Conservation (phyloP, 176 grass and related monocot species). For the Avena sativa region DNA sequence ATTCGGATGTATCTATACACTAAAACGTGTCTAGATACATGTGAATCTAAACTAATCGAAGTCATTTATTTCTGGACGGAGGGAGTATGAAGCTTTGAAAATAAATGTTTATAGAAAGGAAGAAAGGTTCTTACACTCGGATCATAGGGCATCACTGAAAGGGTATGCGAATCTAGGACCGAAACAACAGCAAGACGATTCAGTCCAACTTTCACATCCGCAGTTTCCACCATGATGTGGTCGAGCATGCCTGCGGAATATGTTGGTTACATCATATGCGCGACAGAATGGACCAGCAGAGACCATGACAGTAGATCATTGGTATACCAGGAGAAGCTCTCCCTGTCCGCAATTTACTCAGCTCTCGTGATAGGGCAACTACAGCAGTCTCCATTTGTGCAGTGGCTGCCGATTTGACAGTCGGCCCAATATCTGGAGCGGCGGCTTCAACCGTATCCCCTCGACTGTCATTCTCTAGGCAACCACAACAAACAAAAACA, state of each 20-base stretch:
- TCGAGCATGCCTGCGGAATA: slow-evolving; percentile 82
- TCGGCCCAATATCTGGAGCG: slow-evolving; percentile 67
- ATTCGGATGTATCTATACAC: too few relatives aligned
- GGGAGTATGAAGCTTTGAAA: background rate
- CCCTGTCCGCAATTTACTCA: slow-evolving; percentile 90
- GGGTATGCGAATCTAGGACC: slow-evolving; percentile 78
- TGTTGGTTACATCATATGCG: slow-evolving; percentile 8
- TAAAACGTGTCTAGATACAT: too few relatives aligned
- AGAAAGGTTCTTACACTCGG: slow-evolving; percentile 65
- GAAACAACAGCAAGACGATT: slow-evolving; percentile 93
- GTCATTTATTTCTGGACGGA: too few relatives aligned
- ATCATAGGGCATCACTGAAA: slow-evolving; percentile 96
- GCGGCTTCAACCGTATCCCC: slow-evolving; percentile 73
- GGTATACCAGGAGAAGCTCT: slow-evolving; percentile 74
- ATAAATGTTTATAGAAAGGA: slow-evolving; percentile 5
- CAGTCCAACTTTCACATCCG: slow-evolving; percentile 66
- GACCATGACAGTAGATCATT: slow-evolving; percentile 23
- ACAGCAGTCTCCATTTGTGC: slow-evolving; percentile 85
- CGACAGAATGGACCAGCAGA: slow-evolving; percentile 1
- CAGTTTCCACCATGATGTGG: slow-evolving; percentile 85
- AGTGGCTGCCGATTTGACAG: slow-evolving; percentile 66
- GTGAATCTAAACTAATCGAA: too few relatives aligned
- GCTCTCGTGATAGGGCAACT: slow-evolving; percentile 72
- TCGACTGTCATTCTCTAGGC: slow-evolving; percentile 68
- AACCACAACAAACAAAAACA: slow-evolving; percentile 32